Evolutionary conservation across 768 basidiomycete genomes (phyloP), one percentile per base, ranked within the genome.

Genomic region (Hortiboletus flavorubellus): DNA sequence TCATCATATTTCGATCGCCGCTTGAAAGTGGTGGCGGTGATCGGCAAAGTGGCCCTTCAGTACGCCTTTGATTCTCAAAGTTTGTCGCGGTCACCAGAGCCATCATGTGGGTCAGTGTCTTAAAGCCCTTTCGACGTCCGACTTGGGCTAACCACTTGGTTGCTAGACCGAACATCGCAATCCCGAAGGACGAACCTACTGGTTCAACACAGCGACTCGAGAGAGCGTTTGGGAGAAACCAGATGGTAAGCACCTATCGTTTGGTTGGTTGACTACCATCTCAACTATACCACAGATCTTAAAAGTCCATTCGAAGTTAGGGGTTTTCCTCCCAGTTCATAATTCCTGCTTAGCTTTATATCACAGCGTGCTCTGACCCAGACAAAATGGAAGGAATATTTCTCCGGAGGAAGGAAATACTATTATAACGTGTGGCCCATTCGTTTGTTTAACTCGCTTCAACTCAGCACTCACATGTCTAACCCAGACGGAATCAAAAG

Each of bases 151-250:
- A 65, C 59, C 8, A 44, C 9, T 56, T 8, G 30, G 43, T 35
- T 42, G 35, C 1, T 59, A 95, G 93, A 93, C 91, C 3, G 94
- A 96, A 68, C 92, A 97, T 73, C 86, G 90, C 34, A 96, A 95
- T 73, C 86, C 91, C 2, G 96, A 97, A 67, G 94, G 94, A n/a
- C 80, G 93, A n/a, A 93, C 91, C 0, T 98, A 98, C 67, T 98
- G 95, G 95, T 94, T 93, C 73, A 94, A 97, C 68, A 85, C 91
- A 0, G 80, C 78, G 10, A 91, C 89, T 4, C 85, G 87, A 64
- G 90, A 92, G 64, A 96, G 93, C 67, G 93, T 95, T 49, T 98
- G 95, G 96, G 95, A 98, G 74, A 99, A 98, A 69, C 97, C 97
- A 56, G 91, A 95, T 70, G 91, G 90, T 90, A 63, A 63, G 80